A percentile compares a stretch with the other conserved stretches of the same genome.
phyloP scores from a whole-genome alignment of 768 basidiomycete species.

The Agrocybe praecox region DNA sequence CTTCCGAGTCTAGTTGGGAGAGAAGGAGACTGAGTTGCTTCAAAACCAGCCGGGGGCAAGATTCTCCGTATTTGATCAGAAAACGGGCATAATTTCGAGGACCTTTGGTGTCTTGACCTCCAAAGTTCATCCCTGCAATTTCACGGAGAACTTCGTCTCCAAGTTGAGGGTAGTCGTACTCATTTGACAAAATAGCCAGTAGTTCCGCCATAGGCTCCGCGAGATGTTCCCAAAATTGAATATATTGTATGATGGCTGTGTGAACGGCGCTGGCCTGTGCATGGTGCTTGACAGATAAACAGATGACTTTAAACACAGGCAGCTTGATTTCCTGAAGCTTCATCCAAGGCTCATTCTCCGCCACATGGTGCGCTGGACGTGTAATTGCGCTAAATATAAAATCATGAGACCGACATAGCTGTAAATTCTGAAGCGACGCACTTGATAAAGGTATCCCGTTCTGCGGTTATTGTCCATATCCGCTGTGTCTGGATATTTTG shows the following conservation, averaged over 20 bases:
- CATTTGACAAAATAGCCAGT: slow-evolving; percentile 73
- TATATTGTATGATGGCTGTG: slow-evolving; percentile 85
- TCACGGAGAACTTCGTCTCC: slow-evolving; percentile 92
- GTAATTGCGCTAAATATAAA: slow-evolving; percentile 74
- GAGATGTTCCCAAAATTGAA: slow-evolving; percentile 95
- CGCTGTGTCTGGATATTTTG: slow-evolving; percentile 62
- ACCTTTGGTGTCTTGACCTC: slow-evolving; percentile 81
- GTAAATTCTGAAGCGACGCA: slow-evolving; percentile 36
- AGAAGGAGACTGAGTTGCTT: slow-evolving; percentile 90
- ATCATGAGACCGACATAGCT: background rate
- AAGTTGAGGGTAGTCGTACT: slow-evolving; percentile 88
- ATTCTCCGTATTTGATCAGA: slow-evolving; percentile 78
- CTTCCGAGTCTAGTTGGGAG: slow-evolving; percentile 91
- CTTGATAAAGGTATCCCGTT: slow-evolving; percentile 86
- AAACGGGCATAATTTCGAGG: slow-evolving; percentile 86
- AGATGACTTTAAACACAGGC: slow-evolving; percentile 87
- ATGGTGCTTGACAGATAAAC: slow-evolving; percentile 90
- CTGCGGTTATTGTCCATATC: slow-evolving; percentile 88
- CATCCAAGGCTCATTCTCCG: slow-evolving; percentile 88
- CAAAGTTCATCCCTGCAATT: slow-evolving; percentile 78
- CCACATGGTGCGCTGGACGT: slow-evolving; percentile 83
- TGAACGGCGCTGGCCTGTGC: slow-evolving; percentile 83
- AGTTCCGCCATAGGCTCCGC: slow-evolving; percentile 94
- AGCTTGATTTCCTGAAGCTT: slow-evolving; percentile 71
- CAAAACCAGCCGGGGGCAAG: slow-evolving; percentile 75